Percentiles rank a stretch among this genome's conserved stretches.
These are phyloP conservation scores for Mucor piriformis DNA, from an alignment of 371 early-diverging fungal species.

Conservation along the genomic window DNA sequence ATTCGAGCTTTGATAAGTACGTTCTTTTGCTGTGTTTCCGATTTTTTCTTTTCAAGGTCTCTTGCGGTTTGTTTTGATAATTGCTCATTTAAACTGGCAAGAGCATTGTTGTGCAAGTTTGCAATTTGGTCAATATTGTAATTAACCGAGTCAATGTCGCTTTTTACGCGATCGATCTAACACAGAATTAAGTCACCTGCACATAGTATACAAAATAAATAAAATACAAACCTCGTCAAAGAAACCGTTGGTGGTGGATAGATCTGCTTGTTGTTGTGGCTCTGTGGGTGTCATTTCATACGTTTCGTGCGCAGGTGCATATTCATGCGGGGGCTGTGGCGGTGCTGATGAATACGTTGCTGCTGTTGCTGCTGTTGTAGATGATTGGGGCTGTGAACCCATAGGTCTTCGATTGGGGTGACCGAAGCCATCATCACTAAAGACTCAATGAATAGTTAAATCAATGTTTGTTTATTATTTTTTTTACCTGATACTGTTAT, in stretches of 20 bases:
- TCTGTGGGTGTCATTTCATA: not conserved
- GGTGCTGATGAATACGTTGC: not conserved
- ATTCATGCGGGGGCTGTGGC: not conserved
- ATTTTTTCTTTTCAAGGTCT: slow-evolving; percentile 36
- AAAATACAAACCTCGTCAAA: slow-evolving; percentile 32
- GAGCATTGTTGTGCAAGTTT: slow-evolving; percentile 33
- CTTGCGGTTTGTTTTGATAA: slow-evolving; percentile 32
- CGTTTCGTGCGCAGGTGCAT: not conserved
- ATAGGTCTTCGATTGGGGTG: no score
- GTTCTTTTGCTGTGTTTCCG: slow-evolving; percentile 35
- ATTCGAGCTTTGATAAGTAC: slow-evolving; percentile 31
- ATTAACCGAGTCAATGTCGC: slow-evolving; percentile 32
- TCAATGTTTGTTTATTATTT: slow-evolving; percentile 14
- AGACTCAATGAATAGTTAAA: not conserved
- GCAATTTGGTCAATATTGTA: slow-evolving; percentile 39
- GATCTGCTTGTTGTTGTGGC: slow-evolving; percentile 10
- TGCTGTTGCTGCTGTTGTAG: slow-evolving; percentile 6
- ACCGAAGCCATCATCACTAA: not conserved
- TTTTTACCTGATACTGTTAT: not conserved
- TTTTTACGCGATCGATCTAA: slow-evolving; percentile 40
- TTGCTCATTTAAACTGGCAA: slow-evolving; percentile 41
- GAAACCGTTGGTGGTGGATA: slow-evolving; percentile 35
- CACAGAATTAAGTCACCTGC: not conserved
- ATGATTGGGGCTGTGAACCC: not conserved
- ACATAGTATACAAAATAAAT: not conserved